Conservation (phyloP, 257 asterid species). For the Linderniella brevidens region DNA sequence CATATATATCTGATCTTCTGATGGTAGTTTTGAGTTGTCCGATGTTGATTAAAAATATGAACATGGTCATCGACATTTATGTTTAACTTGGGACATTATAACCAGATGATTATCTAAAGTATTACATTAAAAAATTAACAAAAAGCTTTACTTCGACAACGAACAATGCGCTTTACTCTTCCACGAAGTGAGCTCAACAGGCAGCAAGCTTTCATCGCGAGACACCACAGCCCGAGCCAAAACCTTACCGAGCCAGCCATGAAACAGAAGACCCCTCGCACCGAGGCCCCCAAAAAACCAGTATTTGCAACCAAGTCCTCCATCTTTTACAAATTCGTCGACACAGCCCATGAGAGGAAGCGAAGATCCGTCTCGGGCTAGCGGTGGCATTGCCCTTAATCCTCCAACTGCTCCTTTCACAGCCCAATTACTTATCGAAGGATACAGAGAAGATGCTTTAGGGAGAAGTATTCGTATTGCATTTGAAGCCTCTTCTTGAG, state of each 20-base stretch:
- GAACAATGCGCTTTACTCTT: constrained; percentile 22
- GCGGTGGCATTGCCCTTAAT: constrained; percentile 84
- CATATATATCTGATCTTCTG: too few relatives aligned
- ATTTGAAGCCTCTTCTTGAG: constrained; percentile 38
- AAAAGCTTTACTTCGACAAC: too few relatives aligned
- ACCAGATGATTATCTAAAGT: too few relatives aligned
- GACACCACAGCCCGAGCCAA: constrained; percentile 53
- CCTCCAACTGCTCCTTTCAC: constrained; percentile 56
- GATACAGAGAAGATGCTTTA: constrained; percentile 54
- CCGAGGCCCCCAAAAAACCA: constrained; percentile 95
- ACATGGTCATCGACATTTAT: too few relatives aligned
- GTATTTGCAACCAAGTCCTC: constrained; percentile 27
- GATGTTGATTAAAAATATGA: too few relatives aligned
- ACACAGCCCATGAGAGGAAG: constrained; percentile 72
- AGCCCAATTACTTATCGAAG: constrained; percentile 47
- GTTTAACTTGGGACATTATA: too few relatives aligned
- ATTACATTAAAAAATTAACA: too few relatives aligned
- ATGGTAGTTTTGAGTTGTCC: too few relatives aligned
- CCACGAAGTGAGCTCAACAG: constrained; percentile 58
- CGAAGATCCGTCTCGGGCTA: constrained; percentile 44
- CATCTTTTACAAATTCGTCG: constrained; percentile 25
- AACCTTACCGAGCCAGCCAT: constrained; percentile 81
- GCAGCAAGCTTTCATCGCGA: constrained; percentile 41
- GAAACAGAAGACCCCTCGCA: constrained; percentile 76
- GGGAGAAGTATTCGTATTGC: constrained; percentile 49